Evolutionary conservation across 495 filamentous ascomycete species (phyloP), one percentile per base, ranked within the genome.

Genomic region (Glarea lozoyensis): DNA sequence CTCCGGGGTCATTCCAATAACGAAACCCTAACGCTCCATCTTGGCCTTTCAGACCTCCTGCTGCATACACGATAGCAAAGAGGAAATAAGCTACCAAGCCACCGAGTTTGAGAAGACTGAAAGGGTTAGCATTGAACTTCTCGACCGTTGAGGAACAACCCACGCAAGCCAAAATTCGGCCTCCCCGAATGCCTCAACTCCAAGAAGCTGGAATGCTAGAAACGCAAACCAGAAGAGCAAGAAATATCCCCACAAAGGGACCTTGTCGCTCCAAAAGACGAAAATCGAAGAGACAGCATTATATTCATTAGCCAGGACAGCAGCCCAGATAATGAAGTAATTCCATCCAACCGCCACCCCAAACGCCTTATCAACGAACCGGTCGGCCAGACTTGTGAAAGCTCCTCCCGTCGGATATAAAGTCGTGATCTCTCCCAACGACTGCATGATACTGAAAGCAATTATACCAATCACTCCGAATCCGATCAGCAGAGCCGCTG

Each of bases 331-430:
- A 17, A 23, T 40, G 58, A 33, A 56, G 45, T 47, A 57, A 72
- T 78, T 78, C 82, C 83, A 88, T 15, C 82, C 83, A 58, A 87
- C 76, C 16, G 82, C 74, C 53, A 88, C 87, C 20, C 82, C 82
- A 52, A 88, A 59, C 45, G 79, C 78, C n/a, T 70, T 68, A 48
- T 87, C 81, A 40, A 85, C 72, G 43, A 84, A 80, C 29, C 83
- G 72, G 32, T 78, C 69, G 24, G 79, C 78, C 51, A 82, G 87
- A 18, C 79, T 62, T 13, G 82, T 81, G 53, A 86, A 83, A 5
- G 79, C 74, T 43, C 84, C 84, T 5, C 81, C 72, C 20, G 85
- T 69, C 1, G 83, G 84, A n/a, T 85, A 67, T 49, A 72, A 83
- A 29, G 81, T 77, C 3, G 79, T 72, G 76, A 86, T 79, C 63